phyloP scores from a whole-genome alignment of 2,329 filamentous ascomycete genomes.

The Scopulariopsis brevicaulis region DNA sequence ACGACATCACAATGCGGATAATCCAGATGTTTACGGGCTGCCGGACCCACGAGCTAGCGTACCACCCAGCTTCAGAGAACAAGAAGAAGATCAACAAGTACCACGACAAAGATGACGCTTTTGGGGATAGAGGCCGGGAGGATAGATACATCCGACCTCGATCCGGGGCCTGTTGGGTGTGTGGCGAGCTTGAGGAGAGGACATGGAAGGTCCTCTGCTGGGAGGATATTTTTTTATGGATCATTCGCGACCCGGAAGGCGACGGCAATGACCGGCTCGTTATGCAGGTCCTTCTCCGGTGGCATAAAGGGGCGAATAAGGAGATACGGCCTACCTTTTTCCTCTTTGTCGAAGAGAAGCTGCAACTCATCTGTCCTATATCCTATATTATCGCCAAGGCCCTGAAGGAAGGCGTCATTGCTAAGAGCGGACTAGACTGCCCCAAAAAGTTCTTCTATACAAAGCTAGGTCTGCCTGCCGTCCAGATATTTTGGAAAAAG shows the following conservation, averaged over 20 bases:
- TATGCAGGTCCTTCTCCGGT: not conserved
- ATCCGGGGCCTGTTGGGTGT: not conserved
- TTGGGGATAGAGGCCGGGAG: not conserved
- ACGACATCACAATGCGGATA: not conserved
- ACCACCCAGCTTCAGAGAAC: not conserved
- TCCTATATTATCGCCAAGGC: not conserved
- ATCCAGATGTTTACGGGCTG: not conserved
- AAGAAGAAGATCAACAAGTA: not conserved
- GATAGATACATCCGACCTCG: not conserved
- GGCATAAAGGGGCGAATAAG: not conserved
- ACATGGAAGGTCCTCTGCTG: not conserved
- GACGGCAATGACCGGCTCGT: not conserved
- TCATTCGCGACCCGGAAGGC: not conserved
- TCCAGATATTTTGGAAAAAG: not conserved
- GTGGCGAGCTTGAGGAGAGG: not conserved
- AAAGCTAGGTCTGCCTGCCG: not conserved
- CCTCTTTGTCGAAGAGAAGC: not conserved
- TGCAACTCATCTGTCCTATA: not conserved
- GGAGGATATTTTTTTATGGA: not conserved
- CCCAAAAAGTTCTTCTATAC: not conserved
- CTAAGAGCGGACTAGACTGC: too few relatives aligned
- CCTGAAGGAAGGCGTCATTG: not conserved
- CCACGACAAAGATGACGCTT: not conserved
- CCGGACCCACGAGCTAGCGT: not conserved
- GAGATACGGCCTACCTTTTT: not conserved